phyloP scores from a whole-genome alignment of 352 stramenopile genomes.

The Pythium apleroticum region DNA sequence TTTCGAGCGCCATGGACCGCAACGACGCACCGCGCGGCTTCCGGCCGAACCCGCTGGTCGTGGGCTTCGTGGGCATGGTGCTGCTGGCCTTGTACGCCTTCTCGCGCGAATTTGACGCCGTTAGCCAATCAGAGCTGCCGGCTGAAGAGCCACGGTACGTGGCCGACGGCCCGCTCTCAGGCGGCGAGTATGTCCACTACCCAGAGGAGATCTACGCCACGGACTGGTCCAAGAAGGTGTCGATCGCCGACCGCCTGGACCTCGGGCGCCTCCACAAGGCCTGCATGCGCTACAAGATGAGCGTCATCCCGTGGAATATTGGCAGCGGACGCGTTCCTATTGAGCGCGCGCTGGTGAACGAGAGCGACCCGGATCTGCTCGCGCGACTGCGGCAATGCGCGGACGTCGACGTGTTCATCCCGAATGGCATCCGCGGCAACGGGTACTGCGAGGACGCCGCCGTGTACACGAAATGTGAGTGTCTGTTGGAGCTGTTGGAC shows the following conservation, averaged over 20 bases:
- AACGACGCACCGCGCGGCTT: not conserved
- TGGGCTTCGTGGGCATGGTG: constrained; percentile 13
- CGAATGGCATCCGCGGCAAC: constrained; percentile 36
- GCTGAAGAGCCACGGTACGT: constrained; percentile 5
- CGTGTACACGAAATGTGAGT: constrained; percentile 57
- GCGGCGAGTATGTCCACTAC: constrained; percentile 22
- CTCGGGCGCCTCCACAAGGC: constrained; percentile 50
- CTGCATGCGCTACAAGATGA: constrained; percentile 42
- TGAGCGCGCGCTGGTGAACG: constrained; percentile 31
- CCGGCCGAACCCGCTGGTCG: constrained; percentile 10
- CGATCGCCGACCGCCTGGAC: constrained; percentile 36
- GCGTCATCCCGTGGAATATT: constrained; percentile 48
- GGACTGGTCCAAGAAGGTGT: constrained; percentile 15
- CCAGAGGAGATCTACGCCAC: constrained; percentile 18
- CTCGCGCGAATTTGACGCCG: constrained; percentile 14
- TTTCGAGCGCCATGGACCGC: not conserved
- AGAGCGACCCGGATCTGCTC: constrained; percentile 42
- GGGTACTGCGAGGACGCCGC: constrained; percentile 68
- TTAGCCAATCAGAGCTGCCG: not conserved
- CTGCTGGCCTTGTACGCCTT: constrained; percentile 6
- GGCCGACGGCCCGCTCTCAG: constrained; percentile 14
- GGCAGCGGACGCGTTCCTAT: constrained; percentile 25
- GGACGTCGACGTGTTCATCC: constrained; percentile 62
- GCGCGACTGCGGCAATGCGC: constrained; percentile 46
- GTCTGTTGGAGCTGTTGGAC: constrained; percentile 1